Evolutionary conservation across 2,329 filamentous ascomycete genomes (phyloP).

Genomic region (Fusarium neocosmosporiellum): DNA sequence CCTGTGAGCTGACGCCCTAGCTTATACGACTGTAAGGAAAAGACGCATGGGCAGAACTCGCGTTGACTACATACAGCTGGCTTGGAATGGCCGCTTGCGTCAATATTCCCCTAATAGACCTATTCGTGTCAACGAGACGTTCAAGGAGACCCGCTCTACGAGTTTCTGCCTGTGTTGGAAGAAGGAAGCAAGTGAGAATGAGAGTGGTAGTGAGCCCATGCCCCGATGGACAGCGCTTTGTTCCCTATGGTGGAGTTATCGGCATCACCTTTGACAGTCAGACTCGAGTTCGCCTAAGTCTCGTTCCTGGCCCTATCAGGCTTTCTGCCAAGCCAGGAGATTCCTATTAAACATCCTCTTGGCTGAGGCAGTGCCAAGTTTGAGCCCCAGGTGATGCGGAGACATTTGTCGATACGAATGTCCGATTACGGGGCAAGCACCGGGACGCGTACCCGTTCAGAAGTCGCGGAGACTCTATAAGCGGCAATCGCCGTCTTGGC

Average conservation of each 20-base stretch:
- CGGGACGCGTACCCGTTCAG: background rate
- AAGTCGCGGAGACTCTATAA: background rate
- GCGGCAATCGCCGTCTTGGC: background rate
- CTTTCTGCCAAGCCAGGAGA: background rate
- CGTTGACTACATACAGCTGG: background rate
- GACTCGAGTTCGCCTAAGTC: background rate
- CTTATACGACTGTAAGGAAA: background rate
- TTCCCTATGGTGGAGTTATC: background rate
- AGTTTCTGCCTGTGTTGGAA: no score
- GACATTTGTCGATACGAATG: background rate
- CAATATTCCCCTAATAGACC: background rate
- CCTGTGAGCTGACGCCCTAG: background rate
- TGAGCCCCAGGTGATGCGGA: background rate
- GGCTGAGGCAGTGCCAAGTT: background rate
- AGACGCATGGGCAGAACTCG: background rate
- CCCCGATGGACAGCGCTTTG: background rate
- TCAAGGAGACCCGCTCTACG: no score
- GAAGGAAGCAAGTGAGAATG: no score
- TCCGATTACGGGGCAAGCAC: background rate
- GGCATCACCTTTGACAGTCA: background rate
- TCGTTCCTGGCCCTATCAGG: background rate
- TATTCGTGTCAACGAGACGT: background rate
- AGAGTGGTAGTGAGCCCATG: background rate
- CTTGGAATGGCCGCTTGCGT: background rate
- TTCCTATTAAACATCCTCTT: background rate